Percentiles rank a stretch among this genome's conserved stretches.
Evolutionary conservation across 2,329 filamentous ascomycete species (phyloP).

Genomic region (Fusarium luffae): DNA sequence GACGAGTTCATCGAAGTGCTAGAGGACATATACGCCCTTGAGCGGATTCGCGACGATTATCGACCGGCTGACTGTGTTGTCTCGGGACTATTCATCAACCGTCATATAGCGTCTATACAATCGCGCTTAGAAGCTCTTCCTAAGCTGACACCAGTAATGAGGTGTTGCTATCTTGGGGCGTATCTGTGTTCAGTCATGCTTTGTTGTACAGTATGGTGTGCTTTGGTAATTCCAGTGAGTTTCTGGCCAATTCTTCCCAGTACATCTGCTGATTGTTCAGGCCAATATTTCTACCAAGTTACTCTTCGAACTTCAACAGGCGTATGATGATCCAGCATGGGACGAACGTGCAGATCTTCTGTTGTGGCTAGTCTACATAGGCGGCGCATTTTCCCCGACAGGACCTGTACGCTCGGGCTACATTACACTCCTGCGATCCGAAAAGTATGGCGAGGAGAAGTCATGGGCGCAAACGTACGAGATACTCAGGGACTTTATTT

Average conservation of each 20-base stretch:
- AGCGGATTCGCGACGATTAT: conserved; percentile 51
- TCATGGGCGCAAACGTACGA: not conserved
- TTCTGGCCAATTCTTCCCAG: rapidly evolving
- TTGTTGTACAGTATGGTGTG: conserved; percentile 55
- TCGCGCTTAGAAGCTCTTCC: conserved; percentile 50
- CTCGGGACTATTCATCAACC: conserved; percentile 51
- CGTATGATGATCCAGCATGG: not conserved
- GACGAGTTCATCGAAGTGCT: conserved; percentile 51
- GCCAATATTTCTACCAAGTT: not conserved
- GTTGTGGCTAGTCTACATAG: conserved; percentile 3
- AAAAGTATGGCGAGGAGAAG: rapidly evolving
- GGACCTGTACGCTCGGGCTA: not conserved
- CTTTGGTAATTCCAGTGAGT: conserved; percentile 54
- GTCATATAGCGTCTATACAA: conserved; percentile 56
- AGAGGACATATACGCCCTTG: conserved; percentile 53
- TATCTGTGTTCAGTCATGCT: conserved; percentile 56
- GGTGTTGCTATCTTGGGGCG: conserved; percentile 53
- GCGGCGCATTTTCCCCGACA: not conserved
- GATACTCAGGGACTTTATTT: not conserved
- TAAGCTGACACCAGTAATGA: conserved; percentile 37
- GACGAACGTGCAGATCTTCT: not conserved
- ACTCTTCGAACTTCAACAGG: not conserved
- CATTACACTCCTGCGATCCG: not conserved
- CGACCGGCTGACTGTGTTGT: conserved; percentile 28
- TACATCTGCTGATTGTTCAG: rapidly evolving